Base-by-base conservation (phyloP, 345 rosid genomes). In the Brassica cretica region DNA sequence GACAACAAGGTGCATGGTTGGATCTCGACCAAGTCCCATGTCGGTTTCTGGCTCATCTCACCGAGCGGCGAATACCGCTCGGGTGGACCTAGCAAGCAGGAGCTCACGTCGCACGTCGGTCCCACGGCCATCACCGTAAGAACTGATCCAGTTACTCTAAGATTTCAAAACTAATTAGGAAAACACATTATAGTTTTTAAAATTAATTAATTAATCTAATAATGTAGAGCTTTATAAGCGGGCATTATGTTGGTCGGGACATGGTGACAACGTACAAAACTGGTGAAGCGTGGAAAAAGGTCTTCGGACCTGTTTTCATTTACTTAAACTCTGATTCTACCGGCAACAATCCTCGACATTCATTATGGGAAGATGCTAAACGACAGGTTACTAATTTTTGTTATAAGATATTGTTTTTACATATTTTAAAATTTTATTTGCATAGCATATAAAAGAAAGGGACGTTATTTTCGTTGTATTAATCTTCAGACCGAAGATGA, bases 31-130 rank as follows among this genome's bases (percentile, higher is more conserved):
- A 82, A 88, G 3, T 83, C 87, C 8, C 68, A 83, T 1, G 88
- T 88, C 0, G 99, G 98, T 18, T 90, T 95, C 70, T 93, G 99
- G 98, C 70, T 95, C 80, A 93, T 95, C 79, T 86, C 89, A 19
- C 93, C 99, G 0, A 87, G 89, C 44, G 68, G 86, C 21, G 98
- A 95, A 80, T 89, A 85, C 72, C 87, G 88, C 0, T 78, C 81
- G 0, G 91, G 90, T 62, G 99, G 99, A 10, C 96, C 99, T 1
- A 24, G 75, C 63, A 91, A 95, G 53, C 98, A 95, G 56, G 99
- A 93, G 16, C 94, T 95, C 37, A 90, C 98, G 12, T 85, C 94
- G 60, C 99, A 91, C 71, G 92, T 79, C 0, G 99, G 98, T 27
- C 97, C 99, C 1, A 80, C 81, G 8, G 67, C 86, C 1, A 83